Percentiles rank a stretch among this genome's conserved stretches.
These are phyloP conservation scores for Xerocomus nothofagi DNA, from an alignment of 1,284 basidiomycete species.

Conservation along the genomic window DNA sequence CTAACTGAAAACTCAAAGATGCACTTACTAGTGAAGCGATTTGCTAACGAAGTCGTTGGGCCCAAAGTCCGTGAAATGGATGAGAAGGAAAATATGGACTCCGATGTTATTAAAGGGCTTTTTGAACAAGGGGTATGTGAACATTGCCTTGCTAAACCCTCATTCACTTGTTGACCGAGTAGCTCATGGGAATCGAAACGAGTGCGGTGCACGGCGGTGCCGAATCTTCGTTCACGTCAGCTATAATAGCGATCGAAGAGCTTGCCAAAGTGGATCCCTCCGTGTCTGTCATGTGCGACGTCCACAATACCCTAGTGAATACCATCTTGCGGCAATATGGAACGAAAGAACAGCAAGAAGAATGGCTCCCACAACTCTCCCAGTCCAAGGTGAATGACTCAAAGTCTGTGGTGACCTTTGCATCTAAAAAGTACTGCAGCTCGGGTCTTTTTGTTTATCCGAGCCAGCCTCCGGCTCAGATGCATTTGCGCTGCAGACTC, in stretches of 20 bases:
- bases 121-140: constrained; percentile 91
- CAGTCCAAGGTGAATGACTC: constrained; percentile 62
- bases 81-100: constrained; percentile 95
- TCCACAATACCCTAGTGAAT: constrained; percentile 98
- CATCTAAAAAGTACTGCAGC: constrained; percentile 45
- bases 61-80: constrained; percentile 98
- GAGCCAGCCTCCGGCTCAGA: constrained; percentile 94
- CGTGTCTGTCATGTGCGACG: constrained; percentile 95
- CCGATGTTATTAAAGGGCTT: constrained; percentile 81
- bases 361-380: constrained; percentile 86
- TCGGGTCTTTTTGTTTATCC: constrained; percentile 95
- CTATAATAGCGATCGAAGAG: constrained; percentile 97
- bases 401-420: background rate
- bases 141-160: background rate
- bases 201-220: constrained; percentile 82
- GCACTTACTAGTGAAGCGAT: constrained; percentile 72
- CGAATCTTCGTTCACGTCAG: constrained; percentile 90
- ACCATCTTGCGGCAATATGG: constrained; percentile 92
- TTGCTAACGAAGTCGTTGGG: constrained; percentile 85
- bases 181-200: constrained; percentile 99
- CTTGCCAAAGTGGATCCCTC: constrained; percentile 95
- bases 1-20: background rate
- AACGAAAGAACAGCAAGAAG: constrained; percentile 81
- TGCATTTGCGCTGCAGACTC: constrained; percentile 95
- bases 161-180: background rate